phyloP scores from a whole-genome alignment of 106 monocot genomes.

The Acanthochlamys bracteata region DNA sequence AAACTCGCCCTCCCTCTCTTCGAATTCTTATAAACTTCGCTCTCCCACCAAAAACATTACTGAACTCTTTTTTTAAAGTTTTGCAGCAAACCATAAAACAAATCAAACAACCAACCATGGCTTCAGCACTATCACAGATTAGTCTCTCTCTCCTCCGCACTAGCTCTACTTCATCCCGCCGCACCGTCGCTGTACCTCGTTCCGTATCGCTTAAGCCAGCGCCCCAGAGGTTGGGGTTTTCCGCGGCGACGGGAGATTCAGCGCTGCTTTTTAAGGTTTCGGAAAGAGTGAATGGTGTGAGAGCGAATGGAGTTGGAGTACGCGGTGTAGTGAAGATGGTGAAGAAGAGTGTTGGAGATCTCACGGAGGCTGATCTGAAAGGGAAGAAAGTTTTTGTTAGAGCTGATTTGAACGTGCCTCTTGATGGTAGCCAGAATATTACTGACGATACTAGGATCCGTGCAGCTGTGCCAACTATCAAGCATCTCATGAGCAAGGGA shows the following conservation, averaged over 20 bases:
- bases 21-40: neutral
- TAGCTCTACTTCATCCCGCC: constrained; percentile 18
- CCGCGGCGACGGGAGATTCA: constrained; percentile 19
- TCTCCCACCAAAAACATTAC: neutral
- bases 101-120: constrained; percentile 18
- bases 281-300: too few species aligned
- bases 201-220: constrained; percentile 19
- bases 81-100: too few species aligned
- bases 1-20: constrained; percentile 9
- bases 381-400: constrained; percentile 82
- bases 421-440: constrained; percentile 81
- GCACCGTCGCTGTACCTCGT: constrained; percentile 2
- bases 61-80: neutral
- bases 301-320: constrained; percentile 10
- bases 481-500: constrained; percentile 63
- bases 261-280: constrained; percentile 22
- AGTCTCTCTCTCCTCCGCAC: constrained; percentile 42
- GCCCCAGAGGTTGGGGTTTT: constrained; percentile 40
- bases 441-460: constrained; percentile 89
- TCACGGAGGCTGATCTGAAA: constrained; percentile 55
- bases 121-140: constrained; percentile 45
- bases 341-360: constrained; percentile 86
- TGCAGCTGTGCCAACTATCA: constrained; percentile 88
- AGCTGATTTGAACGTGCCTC: constrained; percentile 82
- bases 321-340: constrained; percentile 68